Percentiles rank a stretch among this genome's conserved stretches.
Conservation (phyloP, 2,329 filamentous ascomycete genomes). For the Diaporthe citri region DNA sequence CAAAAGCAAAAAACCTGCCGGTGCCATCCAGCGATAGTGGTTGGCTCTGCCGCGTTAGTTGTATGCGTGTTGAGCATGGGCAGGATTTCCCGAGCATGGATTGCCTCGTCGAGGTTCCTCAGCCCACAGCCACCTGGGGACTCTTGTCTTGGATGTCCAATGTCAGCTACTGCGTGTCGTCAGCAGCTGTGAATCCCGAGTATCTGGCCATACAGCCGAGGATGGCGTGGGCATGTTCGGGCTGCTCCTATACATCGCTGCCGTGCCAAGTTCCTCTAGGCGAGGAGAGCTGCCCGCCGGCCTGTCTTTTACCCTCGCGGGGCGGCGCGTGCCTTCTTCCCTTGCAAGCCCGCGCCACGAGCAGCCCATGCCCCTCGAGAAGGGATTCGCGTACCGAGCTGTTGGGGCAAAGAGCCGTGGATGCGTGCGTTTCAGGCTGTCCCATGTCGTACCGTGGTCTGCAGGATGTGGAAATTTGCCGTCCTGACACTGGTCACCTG, state of each 20-base stretch:
- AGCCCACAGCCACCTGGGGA: neutral
- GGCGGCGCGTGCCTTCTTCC: conserved; percentile 10
- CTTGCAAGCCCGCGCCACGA: conserved; percentile 21
- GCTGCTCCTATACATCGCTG: neutral
- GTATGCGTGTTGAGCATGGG: conserved; percentile 6
- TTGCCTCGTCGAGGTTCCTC: neutral
- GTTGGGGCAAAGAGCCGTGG: conserved; percentile 23
- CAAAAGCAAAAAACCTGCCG: neutral
- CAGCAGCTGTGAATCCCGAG: conserved; percentile 25
- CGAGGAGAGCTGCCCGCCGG: conserved; percentile 5
- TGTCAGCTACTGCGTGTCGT: conserved; percentile 16
- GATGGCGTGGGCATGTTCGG: conserved; percentile 7
- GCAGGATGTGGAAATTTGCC: conserved; percentile 35
- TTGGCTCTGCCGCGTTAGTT: neutral
- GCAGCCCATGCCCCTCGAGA: conserved; percentile 12
- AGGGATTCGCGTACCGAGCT: conserved; percentile 4
- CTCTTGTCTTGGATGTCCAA: conserved; percentile 6
- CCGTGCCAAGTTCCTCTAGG: neutral
- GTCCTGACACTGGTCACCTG: conserved; percentile 28
- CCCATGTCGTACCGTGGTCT: conserved; percentile 36
- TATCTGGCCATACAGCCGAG: neutral
- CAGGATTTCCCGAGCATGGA: conserved; percentile 25
- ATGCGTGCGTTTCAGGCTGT: conserved; percentile 26
- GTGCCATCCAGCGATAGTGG: neutral
- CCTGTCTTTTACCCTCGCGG: neutral